Base-by-base conservation (phyloP, 148 eudicot species). In the Dysphania ambrosioides region DNA sequence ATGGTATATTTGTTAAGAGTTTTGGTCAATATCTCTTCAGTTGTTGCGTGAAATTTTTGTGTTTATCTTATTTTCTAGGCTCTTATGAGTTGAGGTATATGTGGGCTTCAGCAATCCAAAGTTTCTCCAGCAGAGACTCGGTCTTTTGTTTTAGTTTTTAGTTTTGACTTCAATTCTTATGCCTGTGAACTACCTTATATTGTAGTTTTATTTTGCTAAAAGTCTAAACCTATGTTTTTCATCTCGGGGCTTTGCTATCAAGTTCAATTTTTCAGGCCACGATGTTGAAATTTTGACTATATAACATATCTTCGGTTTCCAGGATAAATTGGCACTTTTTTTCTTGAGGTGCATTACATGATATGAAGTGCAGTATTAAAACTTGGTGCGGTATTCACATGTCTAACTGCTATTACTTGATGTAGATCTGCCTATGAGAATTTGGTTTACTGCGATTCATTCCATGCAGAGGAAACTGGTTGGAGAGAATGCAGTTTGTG, bases 401-500 rank as follows among this genome's bases (percentile, higher is more conserved):
- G n/a, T 38, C 8, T 42, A 64, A 56, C 72, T 60, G 26, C 38
- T 73, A 3, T 23, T 58, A 15, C 26, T 72, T 81, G 61, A 75
- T 81, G 9, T 80, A 94, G 98, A 80, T 87, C 92, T 83, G 87
- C 87, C 32, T 94, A 82, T 73, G 97, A 91, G 84, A 90, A 87
- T 51, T 79, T 74, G 41, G 70, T 77, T 60, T 94, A 83, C 85
- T 94, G 98, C 78, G 90, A 94, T 60, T 88, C 87, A 32, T 94
- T 85, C 77, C 98, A 94, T 76, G 70, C 56, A 23, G 90, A 91
- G 55, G 93, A 94, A 80, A 83, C 89, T 80, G 98, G 98, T 66
- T 94, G 98, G 98, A 90, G 98, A 82, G 93, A 90, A 70, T 94
- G 98, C 83, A 87, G 84, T 71, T 75, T 87, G 78, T 94, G 98